Base-by-base conservation (phyloP, 2,329 filamentous ascomycete genomes). In the Colletotrichum endophyticum region DNA sequence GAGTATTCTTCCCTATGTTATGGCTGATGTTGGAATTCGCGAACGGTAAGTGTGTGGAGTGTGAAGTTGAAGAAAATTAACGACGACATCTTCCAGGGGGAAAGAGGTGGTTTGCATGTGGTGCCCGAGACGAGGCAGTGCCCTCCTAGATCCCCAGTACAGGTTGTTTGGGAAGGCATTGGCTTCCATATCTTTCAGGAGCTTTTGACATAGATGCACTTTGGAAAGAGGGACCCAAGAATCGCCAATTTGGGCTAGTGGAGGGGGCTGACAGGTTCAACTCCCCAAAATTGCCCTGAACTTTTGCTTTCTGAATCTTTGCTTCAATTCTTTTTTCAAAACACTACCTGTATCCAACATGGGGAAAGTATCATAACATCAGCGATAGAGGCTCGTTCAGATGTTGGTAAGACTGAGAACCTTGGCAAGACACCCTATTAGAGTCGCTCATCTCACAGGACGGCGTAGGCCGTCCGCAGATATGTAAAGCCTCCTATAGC, bases 1-100 rank as follows among this genome's bases (percentile, higher is more conserved):
- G 44, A 53, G 0, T 53, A 4, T 4, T 49, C 0, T 53, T 53
- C 0, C 11, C 4, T 19, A 39, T 9, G 15, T 49, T 49, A 0
- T 49, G 44, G n/a, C 19, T 49, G 44, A 53, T 22, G n/a, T 13
- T 22, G 44, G 39, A 53, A 13, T 53, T 53, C 11, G n/a, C 19
- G n/a, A 49, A 22, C n/a, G 3, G 44, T 12, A 49, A 12, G 39
- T n/a, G 19, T 13, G 44, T 22, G 19, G 19, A 49, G 44, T 22
- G 11, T 22, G n/a, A 53, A 12, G n/a, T 22, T 13, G n/a, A 22
- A 53, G n/a, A 53, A 53, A 53, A 13, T 25, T 6, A 53, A 53
- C 44, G n/a, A 53, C n/a, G n/a, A 13, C n/a, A 25, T 53, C 44
- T 53, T 53, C 0, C 6, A 53, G n/a, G 6, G 11, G 44, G n/a